A percentile compares a stretch with the other conserved stretches of the same genome.
Evolutionary conservation across 2,329 filamentous ascomycete genomes (phyloP).

Genomic region (Setomelanomma holmii): DNA sequence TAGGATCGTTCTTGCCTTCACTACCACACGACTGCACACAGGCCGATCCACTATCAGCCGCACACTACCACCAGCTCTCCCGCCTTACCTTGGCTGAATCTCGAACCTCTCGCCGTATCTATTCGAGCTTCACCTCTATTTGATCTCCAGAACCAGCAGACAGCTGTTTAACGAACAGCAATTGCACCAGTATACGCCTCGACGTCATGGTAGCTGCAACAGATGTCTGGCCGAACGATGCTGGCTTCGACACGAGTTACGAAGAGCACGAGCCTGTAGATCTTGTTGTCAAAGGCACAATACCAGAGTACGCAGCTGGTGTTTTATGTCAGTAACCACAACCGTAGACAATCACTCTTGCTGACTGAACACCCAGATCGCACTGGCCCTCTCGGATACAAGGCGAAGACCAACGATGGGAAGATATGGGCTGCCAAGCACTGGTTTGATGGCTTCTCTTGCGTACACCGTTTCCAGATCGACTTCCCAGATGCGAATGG

Average conservation of each 20-base stretch:
- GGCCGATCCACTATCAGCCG: not conserved
- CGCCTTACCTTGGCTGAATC: not conserved
- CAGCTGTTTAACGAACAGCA: no score
- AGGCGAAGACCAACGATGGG: constrained; percentile 67
- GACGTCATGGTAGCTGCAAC: constrained; percentile 15
- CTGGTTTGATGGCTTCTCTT: constrained; percentile 82
- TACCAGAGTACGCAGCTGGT: constrained; percentile 75
- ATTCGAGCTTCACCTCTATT: not conserved
- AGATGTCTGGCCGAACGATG: constrained; percentile 39
- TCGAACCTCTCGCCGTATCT: not conserved
- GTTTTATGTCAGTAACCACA: constrained; percentile 58
- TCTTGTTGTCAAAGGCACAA: constrained; percentile 68
- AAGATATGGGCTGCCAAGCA: constrained; percentile 68
- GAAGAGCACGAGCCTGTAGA: constrained; percentile 71
- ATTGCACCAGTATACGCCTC: not conserved
- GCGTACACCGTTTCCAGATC: constrained; percentile 77
- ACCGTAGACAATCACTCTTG: not conserved
- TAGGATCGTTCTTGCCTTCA: not conserved
- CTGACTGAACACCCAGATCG: constrained; percentile 15
- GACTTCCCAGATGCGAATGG: constrained; percentile 49
- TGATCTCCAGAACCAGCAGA: not conserved
- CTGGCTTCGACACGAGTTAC: constrained; percentile 67
- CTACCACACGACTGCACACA: not conserved
- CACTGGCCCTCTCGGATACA: constrained; percentile 73
- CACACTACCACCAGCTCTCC: not conserved